Conservation (phyloP, 768 basidiomycete species). For the Lepiota brunneoincarnata region DNA sequence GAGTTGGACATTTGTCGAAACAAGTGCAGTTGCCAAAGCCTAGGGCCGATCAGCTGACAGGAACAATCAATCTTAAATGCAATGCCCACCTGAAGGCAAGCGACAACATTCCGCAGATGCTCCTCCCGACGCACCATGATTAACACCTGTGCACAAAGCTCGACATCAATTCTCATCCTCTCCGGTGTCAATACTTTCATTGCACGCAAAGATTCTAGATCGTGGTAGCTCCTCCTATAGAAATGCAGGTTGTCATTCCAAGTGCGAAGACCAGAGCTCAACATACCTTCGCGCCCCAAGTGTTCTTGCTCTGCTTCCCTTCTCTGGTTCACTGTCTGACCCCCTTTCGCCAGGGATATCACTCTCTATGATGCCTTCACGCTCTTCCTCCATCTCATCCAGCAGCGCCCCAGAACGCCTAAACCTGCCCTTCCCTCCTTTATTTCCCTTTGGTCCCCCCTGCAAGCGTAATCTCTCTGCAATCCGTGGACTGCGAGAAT, state of each 20-base stretch:
- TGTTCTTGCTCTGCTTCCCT: conserved; percentile 17
- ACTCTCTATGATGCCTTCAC: background rate
- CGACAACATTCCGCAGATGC: conserved; percentile 63
- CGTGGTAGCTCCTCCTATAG: conserved; percentile 61
- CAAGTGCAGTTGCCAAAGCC: conserved; percentile 52
- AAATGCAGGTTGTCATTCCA: conserved; percentile 2
- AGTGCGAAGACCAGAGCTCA: conserved; percentile 15
- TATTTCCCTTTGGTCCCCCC: background rate
- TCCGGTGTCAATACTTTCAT: conserved; percentile 52
- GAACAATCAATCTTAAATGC: background rate
- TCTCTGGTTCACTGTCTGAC: conserved; percentile 14
- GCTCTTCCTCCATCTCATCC: conserved; percentile 2
- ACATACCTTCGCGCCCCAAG: conserved; percentile 25
- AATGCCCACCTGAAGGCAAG: conserved; percentile 51
- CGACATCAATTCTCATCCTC: conserved; percentile 76
- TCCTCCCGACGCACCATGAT: conserved; percentile 65
- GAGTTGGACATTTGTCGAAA: conserved; percentile 51
- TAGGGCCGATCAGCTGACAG: conserved; percentile 15
- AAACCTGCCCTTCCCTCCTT: background rate
- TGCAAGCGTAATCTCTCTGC: conserved; percentile 5
- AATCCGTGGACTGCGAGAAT: conserved; percentile 20
- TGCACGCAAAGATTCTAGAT: conserved; percentile 46
- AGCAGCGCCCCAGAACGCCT: background rate
- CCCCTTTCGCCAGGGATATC: background rate
- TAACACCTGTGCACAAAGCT: conserved; percentile 71